Percentiles rank a stretch among this genome's conserved stretches.
These are phyloP conservation scores for Cladosporium sp. DNA, from an alignment of 2,329 filamentous ascomycete genomes.

Conservation along the genomic window DNA sequence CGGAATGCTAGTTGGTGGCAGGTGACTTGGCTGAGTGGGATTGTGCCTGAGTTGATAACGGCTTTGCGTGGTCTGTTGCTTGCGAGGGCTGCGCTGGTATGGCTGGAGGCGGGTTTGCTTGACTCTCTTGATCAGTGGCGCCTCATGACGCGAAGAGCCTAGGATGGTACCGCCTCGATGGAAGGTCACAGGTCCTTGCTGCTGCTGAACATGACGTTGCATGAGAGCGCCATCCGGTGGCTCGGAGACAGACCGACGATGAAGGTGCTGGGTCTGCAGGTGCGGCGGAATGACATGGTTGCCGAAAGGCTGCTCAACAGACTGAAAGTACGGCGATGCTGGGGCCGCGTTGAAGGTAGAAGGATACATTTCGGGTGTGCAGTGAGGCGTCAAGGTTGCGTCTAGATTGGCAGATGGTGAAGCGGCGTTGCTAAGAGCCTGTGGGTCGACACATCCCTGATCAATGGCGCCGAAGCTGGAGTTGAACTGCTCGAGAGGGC, in stretches of 20 bases:
- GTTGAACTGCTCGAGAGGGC: conserved; percentile 20
- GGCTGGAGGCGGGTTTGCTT: conserved; percentile 13
- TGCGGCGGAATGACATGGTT: conserved; percentile 10
- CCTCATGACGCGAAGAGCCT: conserved; percentile 10
- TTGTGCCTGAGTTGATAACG: conserved; percentile 12
- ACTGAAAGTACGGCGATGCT: conserved; percentile 21
- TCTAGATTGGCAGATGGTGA: conserved; percentile 16
- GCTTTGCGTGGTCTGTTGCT: not conserved
- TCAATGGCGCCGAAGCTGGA: conserved; percentile 14
- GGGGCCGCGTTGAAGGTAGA: conserved; percentile 8
- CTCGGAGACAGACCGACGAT: conserved; percentile 25
- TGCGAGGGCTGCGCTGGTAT: conserved; percentile 9
- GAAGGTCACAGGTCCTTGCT: conserved; percentile 16
- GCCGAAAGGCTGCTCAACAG: conserved; percentile 17
- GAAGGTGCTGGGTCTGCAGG: conserved; percentile 10
- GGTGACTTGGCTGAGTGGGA: conserved; percentile 15
- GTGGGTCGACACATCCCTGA: conserved; percentile 12
- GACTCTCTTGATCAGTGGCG: conserved; percentile 16
- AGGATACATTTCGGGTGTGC: conserved; percentile 16
- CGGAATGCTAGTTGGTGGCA: conserved; percentile 19
- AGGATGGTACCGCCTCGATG: conserved; percentile 23
- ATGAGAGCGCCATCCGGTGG: conserved; percentile 18
- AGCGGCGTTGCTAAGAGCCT: conserved; percentile 5
- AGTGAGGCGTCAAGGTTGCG: conserved; percentile 5
- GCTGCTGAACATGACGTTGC: not conserved